Conservation (phyloP, 306 rosid genomes). For the Medicago ruthenica region DNA sequence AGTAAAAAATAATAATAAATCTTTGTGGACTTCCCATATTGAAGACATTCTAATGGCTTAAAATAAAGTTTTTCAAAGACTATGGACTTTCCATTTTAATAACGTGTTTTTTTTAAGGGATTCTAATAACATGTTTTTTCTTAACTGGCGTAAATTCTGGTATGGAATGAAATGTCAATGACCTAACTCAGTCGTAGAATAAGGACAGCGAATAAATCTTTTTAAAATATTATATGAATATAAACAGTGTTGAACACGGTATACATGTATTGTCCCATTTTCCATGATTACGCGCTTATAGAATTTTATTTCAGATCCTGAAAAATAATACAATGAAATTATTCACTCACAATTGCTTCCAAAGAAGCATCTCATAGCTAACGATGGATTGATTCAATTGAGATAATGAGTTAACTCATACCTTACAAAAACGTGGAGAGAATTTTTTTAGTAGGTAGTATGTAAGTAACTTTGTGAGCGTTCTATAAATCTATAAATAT, state of each 20-base stretch:
- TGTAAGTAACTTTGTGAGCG: no score
- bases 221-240: not conserved
- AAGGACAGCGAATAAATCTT: not conserved
- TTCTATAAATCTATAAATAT: no score
- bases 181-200: not conserved
- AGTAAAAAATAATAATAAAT: not conserved
- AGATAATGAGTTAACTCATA: no score
- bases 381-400: no score
- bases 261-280: not conserved
- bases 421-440: no score
- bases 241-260: not conserved
- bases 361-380: no score
- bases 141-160: not conserved
- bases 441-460: no score
- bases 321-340: not conserved
- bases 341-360: not conserved
- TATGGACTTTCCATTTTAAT: not conserved
- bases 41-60: slow-evolving; percentile 3
- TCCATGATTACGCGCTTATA: not conserved
- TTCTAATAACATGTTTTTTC: not conserved
- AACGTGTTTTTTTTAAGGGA: not conserved
- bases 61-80: slow-evolving; percentile 7
- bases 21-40: not conserved
- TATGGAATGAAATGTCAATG: slow-evolving; percentile 10
- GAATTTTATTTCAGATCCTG: not conserved